Conservation (phyloP, 1,139 yeast species). For the Lodderomyces theae region DNA sequence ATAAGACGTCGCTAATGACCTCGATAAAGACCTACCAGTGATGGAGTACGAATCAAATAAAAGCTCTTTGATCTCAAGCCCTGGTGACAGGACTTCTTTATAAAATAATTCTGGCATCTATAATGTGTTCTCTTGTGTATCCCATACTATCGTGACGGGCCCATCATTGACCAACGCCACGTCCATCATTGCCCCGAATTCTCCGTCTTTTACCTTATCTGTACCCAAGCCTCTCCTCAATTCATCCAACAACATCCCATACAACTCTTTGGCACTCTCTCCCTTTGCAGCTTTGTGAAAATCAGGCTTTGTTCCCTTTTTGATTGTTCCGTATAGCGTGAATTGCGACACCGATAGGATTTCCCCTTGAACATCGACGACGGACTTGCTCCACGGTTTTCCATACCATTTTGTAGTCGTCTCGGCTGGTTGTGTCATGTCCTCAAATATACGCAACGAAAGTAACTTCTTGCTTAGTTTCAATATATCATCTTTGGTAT, state of each 20-base stretch:
- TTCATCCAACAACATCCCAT: constrained; percentile 54
- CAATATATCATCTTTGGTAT: constrained; percentile 68
- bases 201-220: constrained; percentile 74
- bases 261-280: constrained; percentile 62
- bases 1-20: too few species aligned
- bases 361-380: constrained; percentile 30
- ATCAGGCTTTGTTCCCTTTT: constrained; percentile 91
- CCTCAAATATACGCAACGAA: constrained; percentile 71
- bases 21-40: too few species aligned
- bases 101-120: constrained; percentile 6
- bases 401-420: constrained; percentile 56
- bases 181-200: constrained; percentile 97
- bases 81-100: too few species aligned
- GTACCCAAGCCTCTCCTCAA: constrained; percentile 56
- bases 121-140: constrained; percentile 43
- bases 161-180: constrained; percentile 83
- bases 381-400: constrained; percentile 47
- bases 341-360: constrained; percentile 73
- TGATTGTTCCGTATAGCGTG: constrained; percentile 78
- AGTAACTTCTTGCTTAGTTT: constrained; percentile 67
- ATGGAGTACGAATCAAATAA: too few species aligned
- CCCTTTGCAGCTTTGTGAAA: constrained; percentile 89
- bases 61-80: too few species aligned
- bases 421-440: constrained; percentile 29
- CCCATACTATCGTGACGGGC: constrained; percentile 73